Percentiles rank a stretch among this genome's conserved stretches.
These are phyloP conservation scores for Usnea hakonensis DNA, from an alignment of 495 filamentous ascomycete genomes.

Conservation along the genomic window DNA sequence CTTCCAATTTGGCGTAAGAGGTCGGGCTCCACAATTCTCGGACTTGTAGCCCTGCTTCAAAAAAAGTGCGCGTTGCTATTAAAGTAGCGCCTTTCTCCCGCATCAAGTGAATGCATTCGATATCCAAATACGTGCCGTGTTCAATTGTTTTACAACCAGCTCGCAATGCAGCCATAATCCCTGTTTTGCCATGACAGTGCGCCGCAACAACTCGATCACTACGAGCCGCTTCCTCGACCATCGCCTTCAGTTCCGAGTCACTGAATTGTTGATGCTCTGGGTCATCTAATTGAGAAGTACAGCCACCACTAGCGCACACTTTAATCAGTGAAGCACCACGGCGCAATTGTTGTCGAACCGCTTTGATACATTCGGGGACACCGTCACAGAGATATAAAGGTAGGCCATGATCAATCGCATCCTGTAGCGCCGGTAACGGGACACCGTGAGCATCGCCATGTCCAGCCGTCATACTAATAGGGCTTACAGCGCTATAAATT, in stretches of 20 bases:
- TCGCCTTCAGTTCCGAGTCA: constrained; percentile 40
- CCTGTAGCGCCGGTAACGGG: constrained; percentile 31
- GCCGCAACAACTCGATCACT: constrained; percentile 40
- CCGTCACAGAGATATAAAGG: constrained; percentile 37
- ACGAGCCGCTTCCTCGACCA: constrained; percentile 42
- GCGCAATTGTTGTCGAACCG: constrained; percentile 42
- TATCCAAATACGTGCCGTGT: constrained; percentile 36
- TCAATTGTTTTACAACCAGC: constrained; percentile 43
- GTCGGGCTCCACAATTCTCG: constrained; percentile 28
- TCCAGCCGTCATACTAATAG: constrained; percentile 42
- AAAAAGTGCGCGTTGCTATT: constrained; percentile 38
- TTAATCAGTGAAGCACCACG: constrained; percentile 46
- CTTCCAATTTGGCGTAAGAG: constrained; percentile 37
- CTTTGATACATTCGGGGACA: constrained; percentile 38
- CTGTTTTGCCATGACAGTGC: constrained; percentile 44
- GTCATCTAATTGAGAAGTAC: constrained; percentile 38
- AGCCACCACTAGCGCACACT: constrained; percentile 43
- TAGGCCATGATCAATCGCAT: constrained; percentile 26
- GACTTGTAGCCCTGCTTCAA: constrained; percentile 30
- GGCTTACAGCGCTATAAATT: constrained; percentile 35
- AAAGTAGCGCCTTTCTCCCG: constrained; percentile 38
- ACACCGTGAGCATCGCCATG: constrained; percentile 39
- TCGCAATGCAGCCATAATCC: constrained; percentile 41
- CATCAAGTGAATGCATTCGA: constrained; percentile 41
- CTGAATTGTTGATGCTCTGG: constrained; percentile 43